phyloP scores from a whole-genome alignment of 2,329 filamentous ascomycete genomes.

The Chrysosporium keratinophilum region DNA sequence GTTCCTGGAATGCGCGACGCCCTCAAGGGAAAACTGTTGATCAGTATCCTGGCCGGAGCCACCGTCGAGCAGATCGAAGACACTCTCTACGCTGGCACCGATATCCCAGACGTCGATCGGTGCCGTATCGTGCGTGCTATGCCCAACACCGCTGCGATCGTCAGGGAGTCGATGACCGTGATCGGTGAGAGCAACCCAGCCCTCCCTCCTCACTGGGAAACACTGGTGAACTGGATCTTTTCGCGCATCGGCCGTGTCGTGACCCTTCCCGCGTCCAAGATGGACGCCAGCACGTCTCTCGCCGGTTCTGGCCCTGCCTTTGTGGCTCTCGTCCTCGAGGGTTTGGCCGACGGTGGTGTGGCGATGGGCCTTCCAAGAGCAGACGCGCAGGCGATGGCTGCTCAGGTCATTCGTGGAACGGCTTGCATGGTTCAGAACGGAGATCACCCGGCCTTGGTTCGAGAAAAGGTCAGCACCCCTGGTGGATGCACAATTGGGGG shows the following conservation, averaged over 20 bases:
- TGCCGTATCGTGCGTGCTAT: slow-evolving; percentile 62
- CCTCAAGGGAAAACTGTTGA: slow-evolving; percentile 66
- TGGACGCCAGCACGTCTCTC: slow-evolving; percentile 50
- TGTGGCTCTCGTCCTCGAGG: slow-evolving; percentile 49
- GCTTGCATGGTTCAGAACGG: slow-evolving; percentile 48
- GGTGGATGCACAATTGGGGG: slow-evolving; percentile 56
- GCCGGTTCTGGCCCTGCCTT: slow-evolving; percentile 54
- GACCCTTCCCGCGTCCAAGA: slow-evolving; percentile 42
- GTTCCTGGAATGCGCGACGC: slow-evolving; percentile 60
- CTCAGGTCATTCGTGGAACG: slow-evolving; percentile 52
- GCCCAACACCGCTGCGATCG: slow-evolving; percentile 72
- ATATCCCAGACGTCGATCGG: slow-evolving; percentile 24
- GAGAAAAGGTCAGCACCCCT: slow-evolving; percentile 52
- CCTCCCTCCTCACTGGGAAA: slow-evolving; percentile 33
- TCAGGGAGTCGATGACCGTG: slow-evolving; percentile 73
- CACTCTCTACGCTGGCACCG: slow-evolving; percentile 49
- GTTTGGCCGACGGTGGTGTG: slow-evolving; percentile 51
- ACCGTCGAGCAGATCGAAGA: slow-evolving; percentile 57
- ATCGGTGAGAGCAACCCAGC: slow-evolving; percentile 50
- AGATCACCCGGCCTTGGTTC: slow-evolving; percentile 50
- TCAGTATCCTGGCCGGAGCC: slow-evolving; percentile 72
- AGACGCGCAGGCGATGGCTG: slow-evolving; percentile 51
- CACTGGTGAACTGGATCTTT: slow-evolving; percentile 49
- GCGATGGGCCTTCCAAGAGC: slow-evolving; percentile 52
- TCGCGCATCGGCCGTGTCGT: slow-evolving; percentile 40